A percentile compares a stretch with the other conserved stretches of the same genome.
Evolutionary conservation across 2,329 filamentous ascomycete genomes (phyloP).

Genomic region (Coniochaeta hoffmannii): DNA sequence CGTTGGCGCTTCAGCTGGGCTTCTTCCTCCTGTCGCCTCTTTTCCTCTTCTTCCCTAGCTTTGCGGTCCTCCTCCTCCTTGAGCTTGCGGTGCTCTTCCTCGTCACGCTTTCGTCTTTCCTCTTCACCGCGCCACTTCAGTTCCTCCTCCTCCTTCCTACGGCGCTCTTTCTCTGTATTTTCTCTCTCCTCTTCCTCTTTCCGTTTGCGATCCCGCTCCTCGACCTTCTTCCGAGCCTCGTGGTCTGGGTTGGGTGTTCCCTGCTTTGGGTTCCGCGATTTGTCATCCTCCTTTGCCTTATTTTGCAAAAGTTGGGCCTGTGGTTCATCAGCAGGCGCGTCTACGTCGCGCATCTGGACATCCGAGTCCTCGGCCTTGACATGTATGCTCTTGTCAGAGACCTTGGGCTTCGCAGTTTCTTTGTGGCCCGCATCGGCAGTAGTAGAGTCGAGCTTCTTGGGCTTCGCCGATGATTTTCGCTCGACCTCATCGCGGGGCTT

Average conservation of each 20-base stretch:
- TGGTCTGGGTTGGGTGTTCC: conserved; percentile 15
- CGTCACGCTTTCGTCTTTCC: conserved; percentile 16
- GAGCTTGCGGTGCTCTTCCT: conserved; percentile 17
- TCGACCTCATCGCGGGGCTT: conserved; percentile 37
- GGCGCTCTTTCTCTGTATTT: conserved; percentile 16
- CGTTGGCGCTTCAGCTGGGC: conserved; percentile 12
- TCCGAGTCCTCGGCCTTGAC: conserved; percentile 52
- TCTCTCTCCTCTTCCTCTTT: conserved; percentile 19
- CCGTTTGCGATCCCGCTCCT: conserved; percentile 26
- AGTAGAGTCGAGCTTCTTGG: conserved; percentile 25
- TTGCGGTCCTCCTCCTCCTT: conserved; percentile 25
- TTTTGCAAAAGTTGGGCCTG: conserved; percentile 15
- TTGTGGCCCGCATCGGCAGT: conserved; percentile 31
- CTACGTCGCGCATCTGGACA: conserved; percentile 46
- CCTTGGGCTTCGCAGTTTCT: conserved; percentile 31
- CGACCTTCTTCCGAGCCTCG: conserved; percentile 23
- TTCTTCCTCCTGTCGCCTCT: conserved; percentile 12
- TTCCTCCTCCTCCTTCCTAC: conserved; percentile 19
- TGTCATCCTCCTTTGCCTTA: conserved; percentile 25
- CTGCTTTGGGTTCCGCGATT: conserved; percentile 19
- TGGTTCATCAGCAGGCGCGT: conserved; percentile 15
- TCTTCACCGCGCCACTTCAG: conserved; percentile 14
- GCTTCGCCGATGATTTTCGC: conserved; percentile 26
- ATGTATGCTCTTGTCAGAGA: conserved; percentile 43
- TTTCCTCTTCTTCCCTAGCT: conserved; percentile 19